Conservation (phyloP, 257 asterid species). For the Cordia subcordata region DNA sequence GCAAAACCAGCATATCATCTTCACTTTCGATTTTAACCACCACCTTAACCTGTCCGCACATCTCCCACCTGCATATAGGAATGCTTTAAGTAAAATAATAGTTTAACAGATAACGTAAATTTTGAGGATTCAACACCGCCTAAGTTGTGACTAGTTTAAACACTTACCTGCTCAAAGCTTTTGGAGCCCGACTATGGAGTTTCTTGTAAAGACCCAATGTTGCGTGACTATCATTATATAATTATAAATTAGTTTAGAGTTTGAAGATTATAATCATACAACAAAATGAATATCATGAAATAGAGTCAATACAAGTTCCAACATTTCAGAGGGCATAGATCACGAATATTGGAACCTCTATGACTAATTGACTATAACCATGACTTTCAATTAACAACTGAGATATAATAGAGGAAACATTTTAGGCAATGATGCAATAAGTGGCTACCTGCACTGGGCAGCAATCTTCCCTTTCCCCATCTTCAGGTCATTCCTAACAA, state of each 20-base stretch:
- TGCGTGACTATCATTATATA: conserved; percentile 52
- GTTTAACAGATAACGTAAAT: background rate
- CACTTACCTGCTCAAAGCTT: conserved; percentile 68
- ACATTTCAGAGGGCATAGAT: no score
- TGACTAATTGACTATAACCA: no score
- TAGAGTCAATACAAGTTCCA: no score
- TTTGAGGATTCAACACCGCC: background rate
- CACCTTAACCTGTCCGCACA: conserved; percentile 99
- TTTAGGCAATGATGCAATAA: background rate
- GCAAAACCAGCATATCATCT: conserved; percentile 79
- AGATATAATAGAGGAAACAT: no score
- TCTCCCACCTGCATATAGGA: conserved; percentile 81
- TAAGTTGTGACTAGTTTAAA: conserved; percentile 5
- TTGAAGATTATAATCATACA: conserved; percentile 1
- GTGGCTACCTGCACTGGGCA: conserved; percentile 87
- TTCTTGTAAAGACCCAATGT: conserved; percentile 93
- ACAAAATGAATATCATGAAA: background rate
- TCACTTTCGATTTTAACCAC: conserved; percentile 89
- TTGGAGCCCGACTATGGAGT: conserved; percentile 75
- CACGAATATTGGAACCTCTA: no score
- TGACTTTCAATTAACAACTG: no score
- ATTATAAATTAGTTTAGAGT: background rate
- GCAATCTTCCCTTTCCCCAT: conserved; percentile 99
- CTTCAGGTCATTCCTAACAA: conserved; percentile 92
- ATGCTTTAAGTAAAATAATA: background rate